Evolutionary conservation across 73 alveolate species (phyloP).

Genomic region (Tetrahymena thermophila): DNA sequence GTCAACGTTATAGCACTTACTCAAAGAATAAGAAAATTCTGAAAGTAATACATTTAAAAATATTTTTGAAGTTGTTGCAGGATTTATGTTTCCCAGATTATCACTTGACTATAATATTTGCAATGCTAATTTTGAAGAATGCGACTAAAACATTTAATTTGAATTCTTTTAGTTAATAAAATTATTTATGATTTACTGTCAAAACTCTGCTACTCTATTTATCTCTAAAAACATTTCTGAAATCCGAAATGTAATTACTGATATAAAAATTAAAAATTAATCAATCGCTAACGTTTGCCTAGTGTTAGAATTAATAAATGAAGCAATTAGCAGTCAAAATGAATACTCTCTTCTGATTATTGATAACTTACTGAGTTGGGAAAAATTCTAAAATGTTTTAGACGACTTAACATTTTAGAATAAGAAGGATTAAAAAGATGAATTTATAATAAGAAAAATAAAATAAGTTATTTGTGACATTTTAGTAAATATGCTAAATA

Average conservation of each 20-base stretch:
- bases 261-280: neutral
- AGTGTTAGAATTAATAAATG: neutral
- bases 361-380: neutral
- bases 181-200: neutral
- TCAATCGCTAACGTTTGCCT: neutral
- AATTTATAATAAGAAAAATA: neutral
- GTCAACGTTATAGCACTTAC: neutral
- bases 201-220: neutral
- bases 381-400: neutral
- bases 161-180: neutral
- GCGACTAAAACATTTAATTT: neutral
- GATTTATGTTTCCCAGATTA: neutral
- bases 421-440: neutral
- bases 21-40: neutral
- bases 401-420: neutral
- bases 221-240: neutral
- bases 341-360: neutral
- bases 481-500: neutral
- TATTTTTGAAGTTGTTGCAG: neutral
- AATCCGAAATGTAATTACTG: neutral
- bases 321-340: neutral
- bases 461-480: neutral
- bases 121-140: neutral
- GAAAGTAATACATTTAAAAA: neutral
- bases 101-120: neutral